Evolutionary conservation across 164 flowering plant genomes (phyloP), one percentile per base, ranked within the genome.

Genomic region (Liquidambar formosana): DNA sequence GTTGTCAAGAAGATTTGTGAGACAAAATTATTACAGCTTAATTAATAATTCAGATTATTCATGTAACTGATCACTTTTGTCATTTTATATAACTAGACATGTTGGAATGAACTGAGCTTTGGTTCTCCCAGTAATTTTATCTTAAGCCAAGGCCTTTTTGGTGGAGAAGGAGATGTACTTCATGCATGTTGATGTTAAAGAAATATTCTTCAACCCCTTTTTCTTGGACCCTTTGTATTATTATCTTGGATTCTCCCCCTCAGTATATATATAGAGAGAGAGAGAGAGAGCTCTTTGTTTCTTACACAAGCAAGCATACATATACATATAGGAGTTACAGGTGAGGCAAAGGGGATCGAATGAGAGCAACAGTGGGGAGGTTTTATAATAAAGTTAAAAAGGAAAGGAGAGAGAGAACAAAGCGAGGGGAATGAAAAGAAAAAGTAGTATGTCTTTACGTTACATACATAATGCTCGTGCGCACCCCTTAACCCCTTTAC

Each of bases 371-470:
- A 64, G 26, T 6, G 22, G 63, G 26, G 27, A 58, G 63, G 4
- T 10, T 25, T 19, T 9, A 21, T 26, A n/a, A n/a, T n/a, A 51
- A 53, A 23, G 60, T 2, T 63, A 19, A 68, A 18, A 57, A 43
- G 57, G 44, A 58, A 43, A 33, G n/a, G 26, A 61, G 27, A 38
- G 21, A 61, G 61, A 26, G 57, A 64, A 11, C 46, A 45, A 59
- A 56, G 41, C 10, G 60, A 57, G 49, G n/a, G 22, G 33, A 64
- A 60, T 33, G 25, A 26, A 69, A 67, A 73, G 58, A 61, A 79
- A 84, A 84, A 84, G 88, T 72, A 45, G 58, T 51, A 59, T 59
- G 78, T 76, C 84, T 84, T 86, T 82, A 69, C 74, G 70, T 52
- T 74, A 71, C 45, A 70, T 21, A 13, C 59, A 56, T 57, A 70